These are phyloP conservation scores for Pseudevernia furfuracea DNA, from an alignment of 495 filamentous ascomycete genomes.

Conservation along the genomic window DNA sequence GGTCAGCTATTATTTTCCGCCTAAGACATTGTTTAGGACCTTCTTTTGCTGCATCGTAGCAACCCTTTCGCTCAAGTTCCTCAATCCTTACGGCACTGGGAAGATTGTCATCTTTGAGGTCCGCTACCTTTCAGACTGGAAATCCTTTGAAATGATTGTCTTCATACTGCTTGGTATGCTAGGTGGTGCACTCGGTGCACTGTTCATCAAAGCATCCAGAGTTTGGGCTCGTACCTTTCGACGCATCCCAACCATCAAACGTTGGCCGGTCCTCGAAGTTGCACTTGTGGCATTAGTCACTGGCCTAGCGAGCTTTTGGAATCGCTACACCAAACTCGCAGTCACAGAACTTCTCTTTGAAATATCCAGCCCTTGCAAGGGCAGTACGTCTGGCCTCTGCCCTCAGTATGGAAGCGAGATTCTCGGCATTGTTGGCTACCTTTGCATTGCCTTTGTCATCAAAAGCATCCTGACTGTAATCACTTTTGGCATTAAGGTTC, in stretches of 20 bases:
- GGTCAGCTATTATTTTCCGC: constrained; percentile 94
- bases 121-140: constrained; percentile 86
- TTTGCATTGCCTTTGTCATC: constrained; percentile 75
- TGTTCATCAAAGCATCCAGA: constrained; percentile 93
- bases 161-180: constrained; percentile 81
- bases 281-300: constrained; percentile 79
- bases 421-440: constrained; percentile 56
- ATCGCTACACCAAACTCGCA: constrained; percentile 76
- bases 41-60: constrained; percentile 97
- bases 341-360: constrained; percentile 89
- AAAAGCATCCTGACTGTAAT: constrained; percentile 82
- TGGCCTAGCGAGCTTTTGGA: constrained; percentile 86
- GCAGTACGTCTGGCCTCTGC: constrained; percentile 62
- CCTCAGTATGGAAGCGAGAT: constrained; percentile 66
- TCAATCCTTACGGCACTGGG: constrained; percentile 91
- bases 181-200: constrained; percentile 74
- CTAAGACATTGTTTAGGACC: constrained; percentile 95
- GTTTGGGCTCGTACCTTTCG: constrained; percentile 87
- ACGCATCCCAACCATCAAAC: constrained; percentile 70
- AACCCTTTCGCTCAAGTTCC: constrained; percentile 81
- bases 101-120: constrained; percentile 97
- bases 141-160: constrained; percentile 78
- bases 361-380: constrained; percentile 78
- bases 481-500: constrained; percentile 91
- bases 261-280: constrained; percentile 79